Evolutionary conservation across 2,329 filamentous ascomycete species (phyloP), one percentile per base, ranked within the genome.

Genomic region (Fusarium pseudonygamai): DNA sequence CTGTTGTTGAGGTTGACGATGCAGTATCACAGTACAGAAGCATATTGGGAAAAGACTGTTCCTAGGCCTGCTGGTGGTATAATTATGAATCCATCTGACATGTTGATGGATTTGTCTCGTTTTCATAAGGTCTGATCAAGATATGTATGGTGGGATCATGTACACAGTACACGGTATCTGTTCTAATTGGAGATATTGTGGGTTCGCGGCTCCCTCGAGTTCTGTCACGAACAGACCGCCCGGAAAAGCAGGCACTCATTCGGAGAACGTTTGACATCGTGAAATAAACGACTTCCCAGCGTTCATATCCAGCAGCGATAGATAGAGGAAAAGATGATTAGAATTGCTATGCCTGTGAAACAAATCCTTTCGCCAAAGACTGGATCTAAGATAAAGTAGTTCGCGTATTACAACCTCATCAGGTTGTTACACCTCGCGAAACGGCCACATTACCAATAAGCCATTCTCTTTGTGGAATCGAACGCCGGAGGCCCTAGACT

Each of bases 101-200:
- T 26, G 20, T 10, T 18, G 24, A 20, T 26, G 11, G 11, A 11
- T 18, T 10, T 4, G 9, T 13, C 16, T 14, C 11, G 12, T 45
- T 4, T 45, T 20, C 16, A 20, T 20, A 20, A 18, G 6, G 7
- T 3, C 24, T 9, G 16, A 6, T 26, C 2, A 26, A 26, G 5
- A 20, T 13, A 45, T 26, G 24, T 14, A 5, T 45, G 4, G 20
- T 26, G 6, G 3, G 43, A 26, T 9, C 12, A 20, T 45, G 16
- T 45, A 26, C 12, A 5, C 12, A 4, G 12, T 1, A 26, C 12
- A 5, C 12, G 5, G 12, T 1, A 26, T 20, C 12, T 6, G 16
- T 45, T 45, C 43, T 20, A 12, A 18, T 26, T 14, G 6, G 43
- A 45, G 24, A 14, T 20, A 9, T 26, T 13, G 1, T 13, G 13